A percentile compares a stretch with the other conserved stretches of the same genome.
These are phyloP conservation scores for Dichotomopilus funicola DNA, from an alignment of 2,329 filamentous ascomycete genomes.

Conservation along the genomic window DNA sequence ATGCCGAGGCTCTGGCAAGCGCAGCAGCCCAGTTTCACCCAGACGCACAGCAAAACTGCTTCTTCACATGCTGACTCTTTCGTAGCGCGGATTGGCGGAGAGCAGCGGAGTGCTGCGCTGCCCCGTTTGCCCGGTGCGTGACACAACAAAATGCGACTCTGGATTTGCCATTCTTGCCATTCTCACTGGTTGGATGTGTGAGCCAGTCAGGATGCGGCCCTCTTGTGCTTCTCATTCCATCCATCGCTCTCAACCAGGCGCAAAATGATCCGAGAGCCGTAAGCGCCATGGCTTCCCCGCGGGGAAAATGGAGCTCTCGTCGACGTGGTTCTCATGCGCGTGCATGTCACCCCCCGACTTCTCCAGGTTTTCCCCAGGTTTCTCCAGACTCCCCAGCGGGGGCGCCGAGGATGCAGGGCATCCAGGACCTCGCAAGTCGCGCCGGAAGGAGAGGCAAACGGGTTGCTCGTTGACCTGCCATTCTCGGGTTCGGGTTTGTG, in stretches of 20 bases:
- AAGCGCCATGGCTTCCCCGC: slow-evolving; percentile 8
- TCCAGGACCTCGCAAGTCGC: slow-evolving; percentile 1
- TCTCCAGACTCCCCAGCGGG: background rate
- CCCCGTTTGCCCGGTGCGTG: background rate
- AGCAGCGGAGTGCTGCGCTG: background rate
- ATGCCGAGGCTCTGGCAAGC: background rate
- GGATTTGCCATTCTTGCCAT: background rate
- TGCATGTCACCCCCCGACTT: too few species aligned
- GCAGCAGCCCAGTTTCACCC: slow-evolving; percentile 16
- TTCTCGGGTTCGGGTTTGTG: background rate
- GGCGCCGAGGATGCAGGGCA: background rate
- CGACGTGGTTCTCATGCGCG: too few species aligned
- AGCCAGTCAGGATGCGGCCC: background rate
- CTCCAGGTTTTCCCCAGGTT: background rate
- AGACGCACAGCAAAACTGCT: slow-evolving; percentile 15
- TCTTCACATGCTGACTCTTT: slow-evolving; percentile 17
- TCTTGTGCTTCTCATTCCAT: background rate
- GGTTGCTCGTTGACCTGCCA: too few species aligned
- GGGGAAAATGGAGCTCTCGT: slow-evolving; percentile 2
- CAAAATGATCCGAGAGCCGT: background rate
- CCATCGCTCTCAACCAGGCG: too few species aligned
- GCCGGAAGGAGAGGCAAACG: slow-evolving; percentile 4
- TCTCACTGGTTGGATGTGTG: background rate
- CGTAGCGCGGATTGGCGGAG: background rate
- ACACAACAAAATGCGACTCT: slow-evolving; percentile 1